Percentiles rank a stretch among this genome's conserved stretches.
phyloP scores from a whole-genome alignment of 306 rosid species.

The Acmispon strigosus region DNA sequence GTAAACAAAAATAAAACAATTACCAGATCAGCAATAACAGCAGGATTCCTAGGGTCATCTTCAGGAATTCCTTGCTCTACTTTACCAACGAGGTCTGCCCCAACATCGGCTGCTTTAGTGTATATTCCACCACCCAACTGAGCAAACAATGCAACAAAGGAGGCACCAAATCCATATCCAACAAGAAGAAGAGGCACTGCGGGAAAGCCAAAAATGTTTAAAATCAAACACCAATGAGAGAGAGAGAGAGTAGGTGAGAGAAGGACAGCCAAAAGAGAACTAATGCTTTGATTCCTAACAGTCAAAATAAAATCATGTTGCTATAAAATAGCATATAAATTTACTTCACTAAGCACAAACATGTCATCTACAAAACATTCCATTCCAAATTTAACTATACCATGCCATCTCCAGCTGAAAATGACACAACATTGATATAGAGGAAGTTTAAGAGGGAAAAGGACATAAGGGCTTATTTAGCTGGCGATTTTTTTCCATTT shows the following conservation, averaged over 20 bases:
- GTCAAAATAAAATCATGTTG: neutral
- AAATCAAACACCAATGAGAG: neutral
- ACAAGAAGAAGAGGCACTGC: slow-evolving; percentile 99
- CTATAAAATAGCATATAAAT: neutral
- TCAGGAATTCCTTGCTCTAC: slow-evolving; percentile 99
- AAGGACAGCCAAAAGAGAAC: neutral
- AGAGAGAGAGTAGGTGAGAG: neutral
- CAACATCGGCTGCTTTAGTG: slow-evolving; percentile 98
- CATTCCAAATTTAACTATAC: slow-evolving; percentile 2
- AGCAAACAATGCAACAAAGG: slow-evolving; percentile 95
- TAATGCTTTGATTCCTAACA: neutral
- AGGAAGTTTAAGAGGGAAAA: neutral
- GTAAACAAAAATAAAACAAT: slow-evolving; percentile 17
- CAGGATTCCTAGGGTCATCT: slow-evolving; percentile 99
- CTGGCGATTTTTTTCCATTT: too few relatives aligned
- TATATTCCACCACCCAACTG: slow-evolving; percentile 98
- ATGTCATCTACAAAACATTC: slow-evolving; percentile 6
- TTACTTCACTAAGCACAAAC: neutral
- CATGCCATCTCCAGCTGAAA: neutral
- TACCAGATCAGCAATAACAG: slow-evolving; percentile 99
- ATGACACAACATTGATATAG: neutral
- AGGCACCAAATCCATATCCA: slow-evolving; percentile 98
- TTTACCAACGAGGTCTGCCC: slow-evolving; percentile 99
- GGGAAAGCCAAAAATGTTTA: slow-evolving; percentile 16
- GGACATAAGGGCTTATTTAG: neutral